Evolutionary conservation across 2,329 filamentous ascomycete genomes (phyloP).

Genomic region (Tothia fuscella): DNA sequence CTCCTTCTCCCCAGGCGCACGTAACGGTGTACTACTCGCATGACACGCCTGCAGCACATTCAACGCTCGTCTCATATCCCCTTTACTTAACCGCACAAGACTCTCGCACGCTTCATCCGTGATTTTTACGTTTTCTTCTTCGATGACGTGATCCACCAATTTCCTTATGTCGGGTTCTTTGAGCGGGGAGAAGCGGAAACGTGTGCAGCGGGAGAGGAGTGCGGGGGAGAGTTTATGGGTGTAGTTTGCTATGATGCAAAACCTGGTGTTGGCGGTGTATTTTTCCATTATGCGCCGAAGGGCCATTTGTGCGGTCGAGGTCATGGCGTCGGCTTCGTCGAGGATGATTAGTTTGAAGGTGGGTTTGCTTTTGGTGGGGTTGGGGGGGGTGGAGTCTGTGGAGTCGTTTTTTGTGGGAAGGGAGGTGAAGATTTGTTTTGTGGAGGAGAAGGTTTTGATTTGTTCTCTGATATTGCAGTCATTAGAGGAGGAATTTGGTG

Average conservation of each 20-base stretch:
- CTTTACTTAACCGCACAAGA: slow-evolving; percentile 77
- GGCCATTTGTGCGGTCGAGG: slow-evolving; percentile 96
- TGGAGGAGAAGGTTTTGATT: slow-evolving; percentile 98
- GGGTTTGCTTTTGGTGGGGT: slow-evolving; percentile 47
- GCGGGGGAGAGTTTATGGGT: slow-evolving; percentile 95
- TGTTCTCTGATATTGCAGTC: slow-evolving; percentile 53
- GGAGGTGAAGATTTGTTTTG: slow-evolving; percentile 89
- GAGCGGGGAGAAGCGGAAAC: slow-evolving; percentile 88
- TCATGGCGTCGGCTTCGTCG: slow-evolving; percentile 99
- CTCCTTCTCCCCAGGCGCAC: slow-evolving; percentile 34
- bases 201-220: slow-evolving; percentile 80
- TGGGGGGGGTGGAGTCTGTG: slow-evolving; percentile 30
- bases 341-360: slow-evolving; percentile 93
- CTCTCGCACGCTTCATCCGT: slow-evolving; percentile 68
- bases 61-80: slow-evolving; percentile 87
- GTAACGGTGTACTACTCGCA: slow-evolving; percentile 63
- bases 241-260: slow-evolving; percentile 98
- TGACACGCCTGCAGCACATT: slow-evolving; percentile 97
- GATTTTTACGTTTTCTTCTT: slow-evolving; percentile 78
- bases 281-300: slow-evolving; percentile 96
- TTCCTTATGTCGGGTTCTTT: slow-evolving; percentile 77
- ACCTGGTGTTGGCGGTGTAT: slow-evolving; percentile 94
- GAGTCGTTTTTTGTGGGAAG: slow-evolving; percentile 37
- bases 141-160: slow-evolving; percentile 79
- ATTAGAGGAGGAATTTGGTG: background rate